phyloP scores from a whole-genome alignment of 257 asterid genomes.

The Echium plantagineum region DNA sequence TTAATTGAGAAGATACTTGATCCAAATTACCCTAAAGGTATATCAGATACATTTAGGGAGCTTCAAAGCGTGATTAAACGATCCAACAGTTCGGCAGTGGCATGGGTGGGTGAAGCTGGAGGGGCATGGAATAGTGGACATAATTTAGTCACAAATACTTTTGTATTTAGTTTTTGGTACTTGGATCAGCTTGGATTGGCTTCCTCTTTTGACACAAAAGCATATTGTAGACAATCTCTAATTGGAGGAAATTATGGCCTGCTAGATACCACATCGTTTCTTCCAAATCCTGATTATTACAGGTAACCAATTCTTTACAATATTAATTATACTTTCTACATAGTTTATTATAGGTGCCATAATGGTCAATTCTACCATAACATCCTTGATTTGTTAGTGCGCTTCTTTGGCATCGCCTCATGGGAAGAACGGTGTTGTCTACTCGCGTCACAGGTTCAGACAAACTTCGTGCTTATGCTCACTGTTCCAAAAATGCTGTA shows the following conservation, averaged over 20 bases:
- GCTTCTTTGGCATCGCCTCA: conserved; percentile 85
- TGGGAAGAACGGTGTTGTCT: conserved; percentile 61
- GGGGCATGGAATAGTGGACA: conserved; percentile 85
- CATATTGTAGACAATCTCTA: conserved; percentile 81
- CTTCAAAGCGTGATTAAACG: conserved; percentile 36
- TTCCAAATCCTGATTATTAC: conserved; percentile 90
- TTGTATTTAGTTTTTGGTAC: conserved; percentile 84
- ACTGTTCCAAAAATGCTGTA: conserved; percentile 66
- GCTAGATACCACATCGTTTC: conserved; percentile 45
- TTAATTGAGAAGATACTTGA: conserved; percentile 63
- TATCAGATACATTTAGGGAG: conserved; percentile 34
- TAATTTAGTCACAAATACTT: conserved; percentile 58
- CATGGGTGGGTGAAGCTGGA: conserved; percentile 87
- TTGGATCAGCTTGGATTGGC: conserved; percentile 92
- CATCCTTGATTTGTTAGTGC: conserved; percentile 36
- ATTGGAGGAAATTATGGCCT: conserved; percentile 91
- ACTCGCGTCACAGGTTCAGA: conserved; percentile 45
- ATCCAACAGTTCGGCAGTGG: conserved; percentile 29
- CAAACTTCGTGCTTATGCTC: conserved; percentile 60
- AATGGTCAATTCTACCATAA: too few species aligned
- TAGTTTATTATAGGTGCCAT: too few species aligned
- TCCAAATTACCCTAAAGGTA: conserved; percentile 58
- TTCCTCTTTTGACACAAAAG: conserved; percentile 51
- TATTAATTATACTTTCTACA: not conserved
- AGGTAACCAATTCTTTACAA: conserved; percentile 26